Conservation (phyloP, 1,139 yeast genomes). For the Nematodospora anomalae region DNA sequence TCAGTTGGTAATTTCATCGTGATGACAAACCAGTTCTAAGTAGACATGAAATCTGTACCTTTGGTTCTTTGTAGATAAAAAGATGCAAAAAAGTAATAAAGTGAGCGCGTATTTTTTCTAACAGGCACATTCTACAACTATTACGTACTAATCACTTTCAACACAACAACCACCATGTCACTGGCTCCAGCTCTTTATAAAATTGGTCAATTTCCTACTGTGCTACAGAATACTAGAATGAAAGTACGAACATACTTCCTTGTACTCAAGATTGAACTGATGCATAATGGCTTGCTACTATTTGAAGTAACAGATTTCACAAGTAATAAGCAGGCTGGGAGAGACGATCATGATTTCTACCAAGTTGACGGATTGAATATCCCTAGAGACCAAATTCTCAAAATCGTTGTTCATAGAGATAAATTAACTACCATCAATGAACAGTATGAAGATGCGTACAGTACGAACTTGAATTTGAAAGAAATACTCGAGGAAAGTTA, state of each 20-base stretch:
- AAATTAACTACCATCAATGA: neutral
- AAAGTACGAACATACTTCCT: conserved; percentile 4
- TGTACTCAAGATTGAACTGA: neutral
- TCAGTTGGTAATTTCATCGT: no score
- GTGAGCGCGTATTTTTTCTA: no score
- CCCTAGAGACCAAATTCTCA: neutral
- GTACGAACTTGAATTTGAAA: neutral
- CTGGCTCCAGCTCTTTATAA: neutral
- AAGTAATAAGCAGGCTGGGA: neutral
- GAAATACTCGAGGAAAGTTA: neutral
- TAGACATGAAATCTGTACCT: no score
- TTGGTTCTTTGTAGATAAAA: no score
- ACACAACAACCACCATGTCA: neutral
- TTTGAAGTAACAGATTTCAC: conserved; percentile 1
- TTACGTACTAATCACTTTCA: neutral
- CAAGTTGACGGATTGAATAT: neutral
- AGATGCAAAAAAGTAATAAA: no score
- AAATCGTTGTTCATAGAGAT: neutral
- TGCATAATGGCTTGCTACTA: neutral
- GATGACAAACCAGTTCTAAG: no score
- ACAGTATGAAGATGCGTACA: neutral
- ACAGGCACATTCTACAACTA: no score
- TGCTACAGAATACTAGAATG: neutral
- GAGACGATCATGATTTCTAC: neutral
- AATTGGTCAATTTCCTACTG: neutral